Evolutionary conservation across 768 basidiomycete species (phyloP).

Genomic region (Boletus rex-veris): DNA sequence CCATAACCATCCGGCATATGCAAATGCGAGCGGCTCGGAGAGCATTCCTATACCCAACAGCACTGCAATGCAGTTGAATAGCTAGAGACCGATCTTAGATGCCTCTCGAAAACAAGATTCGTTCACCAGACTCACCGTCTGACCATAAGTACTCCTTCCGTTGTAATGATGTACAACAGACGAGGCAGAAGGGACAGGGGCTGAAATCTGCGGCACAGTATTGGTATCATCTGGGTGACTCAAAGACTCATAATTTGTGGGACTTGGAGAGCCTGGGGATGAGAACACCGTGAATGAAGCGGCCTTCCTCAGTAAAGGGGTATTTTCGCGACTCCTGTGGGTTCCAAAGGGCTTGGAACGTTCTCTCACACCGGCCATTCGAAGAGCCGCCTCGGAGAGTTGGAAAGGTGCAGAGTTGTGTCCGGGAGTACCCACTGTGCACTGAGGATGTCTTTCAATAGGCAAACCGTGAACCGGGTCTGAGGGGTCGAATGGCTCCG

Average conservation of each 20-base stretch:
- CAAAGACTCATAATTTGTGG: not conserved
- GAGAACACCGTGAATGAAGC: slow-evolving; percentile 33
- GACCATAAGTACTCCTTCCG: slow-evolving; percentile 70
- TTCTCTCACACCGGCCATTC: slow-evolving; percentile 17
- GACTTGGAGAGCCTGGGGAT: not conserved
- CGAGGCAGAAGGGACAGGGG: not conserved
- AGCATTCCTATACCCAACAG: slow-evolving; percentile 87
- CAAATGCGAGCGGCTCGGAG: slow-evolving; percentile 86
- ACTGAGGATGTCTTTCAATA: slow-evolving; percentile 7
- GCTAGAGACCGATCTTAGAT: slow-evolving; percentile 37
- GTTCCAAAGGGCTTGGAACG: not conserved
- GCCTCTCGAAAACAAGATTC: not conserved
- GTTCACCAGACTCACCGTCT: slow-evolving; percentile 48
- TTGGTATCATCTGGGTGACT: not conserved
- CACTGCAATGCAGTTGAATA: slow-evolving; percentile 89
- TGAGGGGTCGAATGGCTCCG: not conserved
- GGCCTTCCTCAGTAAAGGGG: slow-evolving; percentile 41
- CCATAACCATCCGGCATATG: slow-evolving; percentile 84
- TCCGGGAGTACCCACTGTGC: not conserved
- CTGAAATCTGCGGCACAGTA: slow-evolving; percentile 1
- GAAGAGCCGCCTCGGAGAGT: slow-evolving; percentile 18
- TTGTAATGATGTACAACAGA: slow-evolving; percentile 28
- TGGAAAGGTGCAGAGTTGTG: slow-evolving; percentile 2
- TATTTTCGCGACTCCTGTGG: slow-evolving; percentile 19
- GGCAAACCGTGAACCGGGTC: not conserved